Conservation (phyloP, 2,329 filamentous ascomycete genomes). For the Neofusicoccum kwambonambiense region DNA sequence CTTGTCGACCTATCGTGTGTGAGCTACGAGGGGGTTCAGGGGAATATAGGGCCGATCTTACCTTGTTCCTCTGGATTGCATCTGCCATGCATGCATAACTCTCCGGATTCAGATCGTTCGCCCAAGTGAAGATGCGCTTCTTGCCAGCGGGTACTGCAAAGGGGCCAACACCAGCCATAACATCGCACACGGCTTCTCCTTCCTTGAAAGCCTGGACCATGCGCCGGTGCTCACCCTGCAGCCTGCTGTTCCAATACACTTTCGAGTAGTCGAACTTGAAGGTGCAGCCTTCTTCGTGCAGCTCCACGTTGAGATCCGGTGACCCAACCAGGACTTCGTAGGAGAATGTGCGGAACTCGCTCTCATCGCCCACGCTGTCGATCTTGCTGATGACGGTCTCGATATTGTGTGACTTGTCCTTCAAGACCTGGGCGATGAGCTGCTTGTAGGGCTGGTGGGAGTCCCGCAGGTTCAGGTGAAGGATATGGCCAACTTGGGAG, state of each 20-base stretch:
- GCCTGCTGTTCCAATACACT: slow-evolving; percentile 96
- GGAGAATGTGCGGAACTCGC: slow-evolving; percentile 84
- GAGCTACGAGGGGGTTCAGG: not conserved
- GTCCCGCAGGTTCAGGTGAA: slow-evolving; percentile 85
- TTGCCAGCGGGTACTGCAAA: slow-evolving; percentile 91
- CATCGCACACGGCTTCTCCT: slow-evolving; percentile 88
- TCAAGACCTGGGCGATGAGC: slow-evolving; percentile 78
- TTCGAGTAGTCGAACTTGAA: slow-evolving; percentile 94
- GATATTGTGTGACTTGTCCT: slow-evolving; percentile 80
- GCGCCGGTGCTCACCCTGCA: slow-evolving; percentile 84
- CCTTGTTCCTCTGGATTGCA: slow-evolving; percentile 74
- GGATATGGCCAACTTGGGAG: slow-evolving; percentile 83
- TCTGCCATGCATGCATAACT: slow-evolving; percentile 71
- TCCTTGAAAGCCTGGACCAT: slow-evolving; percentile 70
- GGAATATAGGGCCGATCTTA: slow-evolving; percentile 1
- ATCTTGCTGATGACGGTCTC: slow-evolving; percentile 95
- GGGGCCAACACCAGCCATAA: slow-evolving; percentile 96
- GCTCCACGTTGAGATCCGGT: slow-evolving; percentile 78
- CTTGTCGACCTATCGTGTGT: slow-evolving; percentile 44
- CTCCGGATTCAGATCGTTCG: slow-evolving; percentile 94
- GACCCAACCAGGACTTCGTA: slow-evolving; percentile 87
- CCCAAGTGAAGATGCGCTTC: slow-evolving; percentile 89
- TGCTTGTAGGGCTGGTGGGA: slow-evolving; percentile 82
- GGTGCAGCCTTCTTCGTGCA: slow-evolving; percentile 78
- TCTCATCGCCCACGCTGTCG: slow-evolving; percentile 81